These are phyloP conservation scores for Scedosporium dehoogii DNA, from an alignment of 2,329 filamentous ascomycete species.

Conservation along the genomic window DNA sequence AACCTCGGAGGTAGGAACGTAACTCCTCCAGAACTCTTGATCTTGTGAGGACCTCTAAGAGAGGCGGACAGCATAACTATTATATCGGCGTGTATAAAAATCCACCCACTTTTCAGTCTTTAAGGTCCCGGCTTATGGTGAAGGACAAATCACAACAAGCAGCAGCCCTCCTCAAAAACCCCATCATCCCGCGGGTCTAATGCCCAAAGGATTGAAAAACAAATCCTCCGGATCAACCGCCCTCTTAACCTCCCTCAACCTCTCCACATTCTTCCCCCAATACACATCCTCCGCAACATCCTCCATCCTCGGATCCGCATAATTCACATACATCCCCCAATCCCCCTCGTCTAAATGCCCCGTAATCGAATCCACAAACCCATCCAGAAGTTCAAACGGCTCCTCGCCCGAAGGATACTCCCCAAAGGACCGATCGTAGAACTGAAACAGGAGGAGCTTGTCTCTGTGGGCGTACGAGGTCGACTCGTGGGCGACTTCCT, in stretches of 20 bases:
- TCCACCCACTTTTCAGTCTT: no score
- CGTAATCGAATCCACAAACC: slow-evolving; percentile 24
- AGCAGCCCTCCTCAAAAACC: no score
- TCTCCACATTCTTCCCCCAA: slow-evolving; percentile 23
- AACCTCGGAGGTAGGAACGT: no score
- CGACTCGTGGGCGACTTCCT: slow-evolving; percentile 13
- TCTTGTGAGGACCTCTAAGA: no score
- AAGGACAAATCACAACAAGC: no score
- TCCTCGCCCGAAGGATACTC: slow-evolving; percentile 20
- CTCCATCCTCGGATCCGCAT: slow-evolving; percentile 25
- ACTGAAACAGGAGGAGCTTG: slow-evolving; percentile 40
- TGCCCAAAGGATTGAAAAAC: slow-evolving; percentile 28
- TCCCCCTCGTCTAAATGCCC: slow-evolving; percentile 14
- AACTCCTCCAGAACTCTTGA: no score
- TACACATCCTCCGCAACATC: slow-evolving; percentile 23
- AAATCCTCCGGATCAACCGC: slow-evolving; percentile 25
- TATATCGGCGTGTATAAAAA: no score
- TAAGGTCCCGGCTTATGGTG: no score
- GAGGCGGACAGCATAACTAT: no score
- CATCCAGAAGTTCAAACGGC: slow-evolving; percentile 22
- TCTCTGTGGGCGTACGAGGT: slow-evolving; percentile 30
- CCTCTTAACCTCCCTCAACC: slow-evolving; percentile 24
- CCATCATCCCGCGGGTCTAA: neutral
- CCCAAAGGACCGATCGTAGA: slow-evolving; percentile 28
- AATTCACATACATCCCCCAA: slow-evolving; percentile 33